These are phyloP conservation scores for Podaxis mareebaensis DNA, from an alignment of 768 basidiomycete species.

Conservation along the genomic window DNA sequence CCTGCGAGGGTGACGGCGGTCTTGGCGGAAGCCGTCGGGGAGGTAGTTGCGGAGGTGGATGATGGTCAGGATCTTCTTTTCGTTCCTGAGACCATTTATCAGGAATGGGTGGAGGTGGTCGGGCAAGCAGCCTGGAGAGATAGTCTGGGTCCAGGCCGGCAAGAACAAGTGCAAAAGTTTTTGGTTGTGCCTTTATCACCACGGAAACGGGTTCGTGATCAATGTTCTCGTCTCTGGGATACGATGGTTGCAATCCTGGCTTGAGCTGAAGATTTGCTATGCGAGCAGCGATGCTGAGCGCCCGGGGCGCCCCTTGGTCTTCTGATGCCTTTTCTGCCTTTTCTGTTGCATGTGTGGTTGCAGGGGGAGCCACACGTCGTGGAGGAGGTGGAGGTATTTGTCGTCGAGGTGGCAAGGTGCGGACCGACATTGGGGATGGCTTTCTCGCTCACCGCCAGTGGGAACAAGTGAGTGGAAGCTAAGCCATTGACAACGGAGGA, in stretches of 20 bases:
- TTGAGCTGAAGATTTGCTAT: conserved; percentile 30
- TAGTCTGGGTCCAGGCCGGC: conserved; percentile 14
- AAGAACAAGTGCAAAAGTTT: conserved; percentile 12
- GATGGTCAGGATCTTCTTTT: conserved; percentile 1
- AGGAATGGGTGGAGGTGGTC: conserved; percentile 24
- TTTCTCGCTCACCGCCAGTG: neutral
- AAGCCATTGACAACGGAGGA: neutral
- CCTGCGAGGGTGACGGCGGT: neutral
- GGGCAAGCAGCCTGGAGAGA: conserved; percentile 7
- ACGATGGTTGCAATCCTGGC: neutral
- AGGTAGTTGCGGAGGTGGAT: conserved; percentile 5
- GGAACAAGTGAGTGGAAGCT: neutral
- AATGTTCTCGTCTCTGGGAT: neutral
- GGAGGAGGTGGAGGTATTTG: conserved; percentile 19
- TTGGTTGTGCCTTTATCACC: neutral
- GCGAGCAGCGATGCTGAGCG: conserved; percentile 29
- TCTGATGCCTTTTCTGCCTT: neutral
- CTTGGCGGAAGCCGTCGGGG: conserved; percentile 5
- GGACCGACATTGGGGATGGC: neutral
- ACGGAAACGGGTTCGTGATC: neutral
- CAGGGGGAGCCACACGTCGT: conserved; percentile 6
- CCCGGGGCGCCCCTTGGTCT: neutral
- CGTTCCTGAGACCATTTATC: conserved; percentile 20
- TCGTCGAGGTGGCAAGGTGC: conserved; percentile 5
- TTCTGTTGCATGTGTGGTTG: conserved; percentile 5